Conservation (phyloP, 345 rosid genomes). For the Carallia pectinifolia region DNA sequence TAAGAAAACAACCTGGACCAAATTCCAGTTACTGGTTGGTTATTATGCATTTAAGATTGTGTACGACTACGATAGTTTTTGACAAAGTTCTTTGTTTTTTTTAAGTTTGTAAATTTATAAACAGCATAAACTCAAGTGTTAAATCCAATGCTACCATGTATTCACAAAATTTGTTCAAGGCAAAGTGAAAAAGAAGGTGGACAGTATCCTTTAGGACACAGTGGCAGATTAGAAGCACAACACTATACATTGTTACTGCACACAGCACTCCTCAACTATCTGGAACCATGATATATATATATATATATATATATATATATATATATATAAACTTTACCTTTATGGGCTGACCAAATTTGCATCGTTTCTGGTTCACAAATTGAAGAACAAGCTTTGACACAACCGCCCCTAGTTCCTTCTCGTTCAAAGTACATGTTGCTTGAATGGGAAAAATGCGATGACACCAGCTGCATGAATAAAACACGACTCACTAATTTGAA, state of each 20-base stretch:
- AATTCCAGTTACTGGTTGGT: neutral
- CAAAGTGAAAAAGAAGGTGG: neutral
- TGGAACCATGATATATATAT: neutral
- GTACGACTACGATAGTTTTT: no score
- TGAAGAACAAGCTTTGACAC: slow-evolving; percentile 72
- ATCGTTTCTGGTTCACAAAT: slow-evolving; percentile 51
- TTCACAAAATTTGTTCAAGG: no score
- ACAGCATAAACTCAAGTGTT: no score
- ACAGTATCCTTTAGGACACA: neutral
- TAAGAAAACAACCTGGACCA: neutral
- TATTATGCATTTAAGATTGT: no score
- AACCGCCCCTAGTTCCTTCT: slow-evolving; percentile 60
- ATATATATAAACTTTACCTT: slow-evolving; percentile 44
- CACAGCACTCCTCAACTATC: neutral
- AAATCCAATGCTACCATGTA: no score
- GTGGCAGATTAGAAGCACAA: neutral
- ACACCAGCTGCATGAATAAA: slow-evolving; percentile 72
- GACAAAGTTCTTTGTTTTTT: no score
- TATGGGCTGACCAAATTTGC: slow-evolving; percentile 44
- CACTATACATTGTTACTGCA: neutral
- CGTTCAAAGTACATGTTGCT: slow-evolving; percentile 75
- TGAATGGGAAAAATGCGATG: slow-evolving; percentile 92
- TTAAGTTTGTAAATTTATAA: no score
- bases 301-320: neutral
- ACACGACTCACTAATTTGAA: slow-evolving; percentile 9